Evolutionary conservation across 495 filamentous ascomycete genomes (phyloP), one percentile per base, ranked within the genome.

Genomic region (Aspergillus indologenus): DNA sequence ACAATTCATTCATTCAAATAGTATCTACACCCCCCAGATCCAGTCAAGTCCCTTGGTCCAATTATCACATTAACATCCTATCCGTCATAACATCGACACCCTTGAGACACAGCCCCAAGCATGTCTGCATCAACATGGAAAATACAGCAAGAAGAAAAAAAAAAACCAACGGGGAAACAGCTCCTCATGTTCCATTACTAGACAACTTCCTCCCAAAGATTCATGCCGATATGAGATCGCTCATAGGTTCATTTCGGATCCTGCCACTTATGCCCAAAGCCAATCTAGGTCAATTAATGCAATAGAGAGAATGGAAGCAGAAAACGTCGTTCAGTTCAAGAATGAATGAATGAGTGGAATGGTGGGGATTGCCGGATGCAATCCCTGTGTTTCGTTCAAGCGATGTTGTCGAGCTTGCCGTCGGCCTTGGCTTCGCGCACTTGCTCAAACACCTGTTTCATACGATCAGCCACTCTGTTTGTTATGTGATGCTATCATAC

Each of bases 381-480:
- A 29, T 29, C 26, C 4, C 4, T 29, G 26, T 9, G 9, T 29
- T 74, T 60, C 26, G 9, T 29, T 74, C 61, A 76, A 23, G 59
- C 53, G 54, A 74, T 47, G 58, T 67, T 63, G 8, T 76, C 76
- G 45, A 89, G 78, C 71, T 89, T 90, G 53, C 88, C 86, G 20
- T 87, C 85, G 47, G 83, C 79, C 64, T 83, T 87, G 61, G 86
- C 87, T 64, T 89, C 91, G 66, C 86, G 89, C 68, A 98, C 92
- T 79, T 98, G 93, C 67, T 95, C 92, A 73, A 97, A 97, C 24
- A 96, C 86, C 86, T 89, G 62, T 26, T 53, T 52, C 55, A n/a
- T 52, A 60, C 20, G 12, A 43, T 22, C 21, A 45, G 40, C 47
- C 44, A 1, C 17, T 23, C 14, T 31, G 0, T 47, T 22, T 31